These are phyloP conservation scores for Pichia nanzhaoensis DNA, from an alignment of 805 yeast genomes.

Conservation along the genomic window DNA sequence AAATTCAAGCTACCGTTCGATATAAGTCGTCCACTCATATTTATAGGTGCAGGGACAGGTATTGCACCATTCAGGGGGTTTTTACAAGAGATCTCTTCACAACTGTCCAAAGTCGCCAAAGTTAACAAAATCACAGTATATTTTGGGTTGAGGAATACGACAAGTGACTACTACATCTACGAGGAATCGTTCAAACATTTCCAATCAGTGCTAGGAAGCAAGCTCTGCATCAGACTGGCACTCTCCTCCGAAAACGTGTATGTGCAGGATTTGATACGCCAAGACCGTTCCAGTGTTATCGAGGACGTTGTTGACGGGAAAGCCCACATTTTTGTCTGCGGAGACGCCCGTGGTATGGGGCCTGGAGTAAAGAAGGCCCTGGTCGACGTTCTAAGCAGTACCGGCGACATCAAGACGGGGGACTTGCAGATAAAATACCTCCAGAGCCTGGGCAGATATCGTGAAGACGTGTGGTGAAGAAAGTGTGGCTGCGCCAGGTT, in stretches of 20 bases:
- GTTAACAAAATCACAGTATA: constrained; percentile 67
- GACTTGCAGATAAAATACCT: constrained; percentile 61
- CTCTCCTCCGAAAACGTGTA: constrained; percentile 60
- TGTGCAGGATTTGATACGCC: constrained; percentile 71
- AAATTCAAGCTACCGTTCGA: constrained; percentile 85
- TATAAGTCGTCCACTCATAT: constrained; percentile 69
- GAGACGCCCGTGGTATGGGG: constrained; percentile 89
- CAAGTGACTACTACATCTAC: constrained; percentile 64
- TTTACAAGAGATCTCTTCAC: constrained; percentile 54
- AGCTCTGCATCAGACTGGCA: constrained; percentile 66
- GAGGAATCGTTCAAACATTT: constrained; percentile 76
- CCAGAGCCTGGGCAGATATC: constrained; percentile 77
- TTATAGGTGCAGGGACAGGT: constrained; percentile 96
- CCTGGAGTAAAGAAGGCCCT: constrained; percentile 74
- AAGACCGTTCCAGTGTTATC: constrained; percentile 41
- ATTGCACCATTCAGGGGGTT: constrained; percentile 95
- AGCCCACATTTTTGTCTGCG: constrained; percentile 87
- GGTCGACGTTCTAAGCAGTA: constrained; percentile 44
- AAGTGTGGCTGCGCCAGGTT: no score
- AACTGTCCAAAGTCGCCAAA: constrained; percentile 10
- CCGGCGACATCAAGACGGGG: constrained; percentile 52
- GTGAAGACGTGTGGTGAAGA: constrained; percentile 88
- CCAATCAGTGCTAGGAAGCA: constrained; percentile 44
- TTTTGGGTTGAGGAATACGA: constrained; percentile 55
- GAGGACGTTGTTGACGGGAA: constrained; percentile 45